Evolutionary conservation across 495 filamentous ascomycete genomes (phyloP), one percentile per base, ranked within the genome.

Genomic region (Antarctomyces pellizariae): DNA sequence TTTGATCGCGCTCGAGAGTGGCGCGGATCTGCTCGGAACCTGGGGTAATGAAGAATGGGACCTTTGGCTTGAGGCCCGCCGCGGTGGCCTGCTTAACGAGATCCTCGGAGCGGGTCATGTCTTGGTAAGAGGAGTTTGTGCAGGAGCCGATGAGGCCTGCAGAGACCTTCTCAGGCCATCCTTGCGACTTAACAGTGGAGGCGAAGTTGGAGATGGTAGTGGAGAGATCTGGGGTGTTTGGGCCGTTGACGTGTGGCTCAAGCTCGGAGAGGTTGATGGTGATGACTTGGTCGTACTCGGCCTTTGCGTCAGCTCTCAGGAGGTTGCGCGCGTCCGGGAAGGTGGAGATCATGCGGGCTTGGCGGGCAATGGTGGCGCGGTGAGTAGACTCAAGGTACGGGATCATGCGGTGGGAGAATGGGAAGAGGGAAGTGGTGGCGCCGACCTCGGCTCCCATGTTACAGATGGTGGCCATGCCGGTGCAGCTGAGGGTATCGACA

Each of bases 61-160:
- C 66, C 41, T 75, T 77, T 10, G 84, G 83, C 53, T 77, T 75
- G 16, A 97, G 52, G 18, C 86, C 86, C 6, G 76, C 86, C 17
- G 74, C 67, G 25, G 66, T 56, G 8, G 86, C 86, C 47, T 89
- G 82, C 49, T 82, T 80, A 24, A 93, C 75, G 29, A 97, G 60
- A 39, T 79, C 57, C 56, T 93, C 86, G 9, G 80, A 74, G 26
- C 86, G 70, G 6, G 79, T 82, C 86, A 97, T 97, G 43, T 97
- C 86, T 52, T 91, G 68, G 47, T 92, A 97, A 2, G 86, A 95
- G 49, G 77, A 89, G 59, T 97, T 97, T 8, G 86, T 97, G 55
- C 86, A 97, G 54, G 79, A 90, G 23, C 86, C 86, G 41, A 97
- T 97, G 15, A 97, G 62, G 31, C 83, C 79, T 5, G 86, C 83